phyloP scores from a whole-genome alignment of 2,329 filamentous ascomycete species.

The Pezicula rhizophila region DNA sequence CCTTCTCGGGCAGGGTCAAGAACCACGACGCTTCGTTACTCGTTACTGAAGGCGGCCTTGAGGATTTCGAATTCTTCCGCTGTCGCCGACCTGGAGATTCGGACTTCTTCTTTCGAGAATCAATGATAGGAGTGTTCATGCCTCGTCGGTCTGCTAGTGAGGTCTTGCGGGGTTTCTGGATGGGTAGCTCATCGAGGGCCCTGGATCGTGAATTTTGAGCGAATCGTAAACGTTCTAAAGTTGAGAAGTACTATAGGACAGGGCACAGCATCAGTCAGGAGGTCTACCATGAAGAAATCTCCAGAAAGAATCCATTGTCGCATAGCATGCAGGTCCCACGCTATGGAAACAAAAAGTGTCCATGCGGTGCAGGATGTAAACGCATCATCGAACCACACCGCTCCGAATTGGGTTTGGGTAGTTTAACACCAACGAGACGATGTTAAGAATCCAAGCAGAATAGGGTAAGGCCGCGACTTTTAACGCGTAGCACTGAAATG shows the following conservation, averaged over 20 bases:
- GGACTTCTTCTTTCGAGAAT: constrained; percentile 17
- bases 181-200: constrained; percentile 23
- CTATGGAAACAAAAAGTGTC: not conserved
- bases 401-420: not conserved
- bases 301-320: not conserved
- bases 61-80: constrained; percentile 9
- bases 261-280: constrained; percentile 9
- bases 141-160: constrained; percentile 24
- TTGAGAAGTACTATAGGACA: constrained; percentile 60
- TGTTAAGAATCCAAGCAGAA: not conserved
- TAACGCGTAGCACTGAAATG: not conserved
- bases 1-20: constrained; percentile 64
- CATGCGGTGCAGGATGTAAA: not conserved
- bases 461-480: not conserved
- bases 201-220: constrained; percentile 41
- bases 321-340: not conserved
- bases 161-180: constrained; percentile 17
- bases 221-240: constrained; percentile 63
- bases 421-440: not conserved
- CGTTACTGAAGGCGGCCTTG: constrained; percentile 30
- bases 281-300: not conserved
- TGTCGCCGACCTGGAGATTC: constrained; percentile 19
- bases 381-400: too few relatives aligned
- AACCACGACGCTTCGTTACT: constrained; percentile 62
- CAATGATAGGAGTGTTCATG: constrained; percentile 17